Evolutionary conservation across 108 stramenopile species (phyloP), one percentile per base, ranked within the genome.

Genomic region (Licmophora abbreviata): DNA sequence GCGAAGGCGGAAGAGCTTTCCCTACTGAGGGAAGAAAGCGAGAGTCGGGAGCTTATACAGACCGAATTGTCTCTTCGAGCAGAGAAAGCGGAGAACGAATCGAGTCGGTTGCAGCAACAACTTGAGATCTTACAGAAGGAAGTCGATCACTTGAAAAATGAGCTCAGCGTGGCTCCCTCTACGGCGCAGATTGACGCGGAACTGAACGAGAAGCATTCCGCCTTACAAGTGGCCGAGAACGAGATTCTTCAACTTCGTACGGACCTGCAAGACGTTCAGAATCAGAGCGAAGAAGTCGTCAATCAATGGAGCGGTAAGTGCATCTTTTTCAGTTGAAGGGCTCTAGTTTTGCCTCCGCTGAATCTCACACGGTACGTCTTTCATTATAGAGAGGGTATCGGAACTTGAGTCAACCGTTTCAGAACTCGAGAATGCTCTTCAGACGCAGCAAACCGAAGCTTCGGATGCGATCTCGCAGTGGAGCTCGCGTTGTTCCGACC

Each of bases 391-490:
- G n/a, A n/a, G n/a, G n/a, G n/a, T n/a, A 45, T 66, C 58, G 29
- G 79, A 78, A 54, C 36, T 85, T 27, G 69, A 83, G 35, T 31
- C 48, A 31, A 36, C 72, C 9, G 42, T 79, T 0, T 12, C 14
- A 14, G 50, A 57, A 1, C 48, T 61, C 7, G 56, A 66, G 31
- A 46, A 58, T 14, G 52, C 56, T 26, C 44, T 68, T 4, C 42
- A 60, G 32, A 44, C 58, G 30, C 79, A 79, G 51, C 65, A 75
- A 29, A 36, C 22, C 18, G 68, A 76, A 43, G 83, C 83, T 9
- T 74, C 61, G 24, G 72, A 61, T 29, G 83, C 74, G 14, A 85
- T 85, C 45, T 42, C 58, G 24, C 59, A 69, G 44, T 85, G 83
- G 83, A 80, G 81, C 42, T 40, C 62, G 59, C 67, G 64, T 25